Conservation (phyloP, 2,329 filamentous ascomycete species). For the Paecilomyces sp. region DNA sequence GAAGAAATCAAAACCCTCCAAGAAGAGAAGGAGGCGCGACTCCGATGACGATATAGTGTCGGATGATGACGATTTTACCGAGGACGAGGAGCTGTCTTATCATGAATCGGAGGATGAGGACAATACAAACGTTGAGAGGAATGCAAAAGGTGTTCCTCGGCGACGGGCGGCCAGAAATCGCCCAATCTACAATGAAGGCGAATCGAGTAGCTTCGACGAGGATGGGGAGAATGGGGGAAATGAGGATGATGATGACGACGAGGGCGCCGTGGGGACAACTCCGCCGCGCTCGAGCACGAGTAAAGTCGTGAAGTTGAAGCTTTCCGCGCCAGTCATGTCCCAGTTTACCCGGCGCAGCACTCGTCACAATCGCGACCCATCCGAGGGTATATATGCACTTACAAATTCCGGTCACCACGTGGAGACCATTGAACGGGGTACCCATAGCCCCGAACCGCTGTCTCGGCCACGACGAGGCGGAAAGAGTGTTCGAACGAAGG, state of each 20-base stretch:
- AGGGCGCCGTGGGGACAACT: slow-evolving; percentile 10
- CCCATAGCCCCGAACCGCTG: slow-evolving; percentile 43
- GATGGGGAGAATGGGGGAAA: slow-evolving; percentile 31
- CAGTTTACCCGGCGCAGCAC: slow-evolving; percentile 45
- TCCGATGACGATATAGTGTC: slow-evolving; percentile 39
- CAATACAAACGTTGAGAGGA: slow-evolving; percentile 41
- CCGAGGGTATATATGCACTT: slow-evolving; percentile 50
- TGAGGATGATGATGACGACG: slow-evolving; percentile 17
- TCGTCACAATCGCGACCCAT: slow-evolving; percentile 51
- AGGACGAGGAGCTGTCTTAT: slow-evolving; percentile 35
- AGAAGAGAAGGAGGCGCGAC: slow-evolving; percentile 36
- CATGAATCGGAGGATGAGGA: slow-evolving; percentile 40
- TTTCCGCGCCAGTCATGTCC: slow-evolving; percentile 18
- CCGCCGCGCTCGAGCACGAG: slow-evolving; percentile 14
- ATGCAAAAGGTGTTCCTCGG: slow-evolving; percentile 51
- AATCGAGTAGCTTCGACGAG: slow-evolving; percentile 35
- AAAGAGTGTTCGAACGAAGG: slow-evolving; percentile 37
- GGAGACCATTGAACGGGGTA: slow-evolving; percentile 47
- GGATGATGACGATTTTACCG: slow-evolving; percentile 30
- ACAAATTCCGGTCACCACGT: slow-evolving; percentile 54
- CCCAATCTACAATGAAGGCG: slow-evolving; percentile 51
- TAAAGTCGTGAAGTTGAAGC: slow-evolving; percentile 23
- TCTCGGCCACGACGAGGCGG: slow-evolving; percentile 15
- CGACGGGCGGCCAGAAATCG: slow-evolving; percentile 50
- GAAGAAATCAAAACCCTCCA: slow-evolving; percentile 25